phyloP scores from a whole-genome alignment of 257 asterid genomes.

The Cordia subcordata region DNA sequence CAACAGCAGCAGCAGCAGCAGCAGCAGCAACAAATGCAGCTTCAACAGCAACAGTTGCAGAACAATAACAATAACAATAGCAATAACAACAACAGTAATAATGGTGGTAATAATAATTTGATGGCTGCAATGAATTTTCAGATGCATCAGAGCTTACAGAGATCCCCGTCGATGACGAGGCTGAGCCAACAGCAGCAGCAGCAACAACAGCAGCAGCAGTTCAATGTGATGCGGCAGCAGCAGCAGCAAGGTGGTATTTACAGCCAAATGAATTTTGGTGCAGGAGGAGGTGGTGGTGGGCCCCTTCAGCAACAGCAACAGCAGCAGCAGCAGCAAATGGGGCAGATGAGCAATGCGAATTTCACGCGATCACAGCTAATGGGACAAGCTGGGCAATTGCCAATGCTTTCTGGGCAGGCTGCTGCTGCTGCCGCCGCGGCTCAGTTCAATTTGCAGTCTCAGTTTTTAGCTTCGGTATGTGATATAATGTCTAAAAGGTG shows the following conservation, averaged over 20 bases:
- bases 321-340: slow-evolving; percentile 41
- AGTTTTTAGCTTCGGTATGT: slow-evolving; percentile 68
- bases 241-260: slow-evolving; percentile 56
- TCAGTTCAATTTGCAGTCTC: slow-evolving; percentile 72
- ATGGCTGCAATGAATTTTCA: slow-evolving; percentile 47
- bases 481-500: not conserved
- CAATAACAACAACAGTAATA: slow-evolving; percentile 20
- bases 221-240: slow-evolving; percentile 47
- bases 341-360: slow-evolving; percentile 56
- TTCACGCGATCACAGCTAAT: slow-evolving; percentile 59
- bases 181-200: slow-evolving; percentile 60
- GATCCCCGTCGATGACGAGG: slow-evolving; percentile 67
- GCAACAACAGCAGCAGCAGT: slow-evolving; percentile 43
- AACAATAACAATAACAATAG: slow-evolving; percentile 19
- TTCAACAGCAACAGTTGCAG: slow-evolving; percentile 44
- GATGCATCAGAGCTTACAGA: slow-evolving; percentile 52
- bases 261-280: slow-evolving; percentile 75
- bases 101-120: slow-evolving; percentile 33
- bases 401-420: slow-evolving; percentile 74
- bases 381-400: slow-evolving; percentile 79
- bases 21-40: slow-evolving; percentile 35
- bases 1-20: slow-evolving; percentile 36
- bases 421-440: slow-evolving; percentile 45
- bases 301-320: slow-evolving; percentile 37
- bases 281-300: slow-evolving; percentile 36